Percentiles rank a stretch among this genome's conserved stretches.
These are phyloP conservation scores for Exophiala lecanii-corni DNA, from an alignment of 2,329 filamentous ascomycete species.

Conservation along the genomic window DNA sequence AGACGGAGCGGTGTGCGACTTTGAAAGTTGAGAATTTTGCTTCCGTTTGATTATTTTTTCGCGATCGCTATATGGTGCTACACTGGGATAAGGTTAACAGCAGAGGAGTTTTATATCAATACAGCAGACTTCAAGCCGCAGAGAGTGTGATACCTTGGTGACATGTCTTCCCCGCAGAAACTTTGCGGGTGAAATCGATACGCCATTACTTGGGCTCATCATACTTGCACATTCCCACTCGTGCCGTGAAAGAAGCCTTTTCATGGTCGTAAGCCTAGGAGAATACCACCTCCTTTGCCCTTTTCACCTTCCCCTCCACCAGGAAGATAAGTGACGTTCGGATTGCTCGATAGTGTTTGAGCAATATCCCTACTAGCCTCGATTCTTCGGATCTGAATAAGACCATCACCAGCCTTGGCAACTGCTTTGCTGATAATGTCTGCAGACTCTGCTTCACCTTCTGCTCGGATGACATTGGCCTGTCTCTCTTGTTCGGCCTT, in stretches of 20 bases:
- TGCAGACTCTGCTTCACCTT: slow-evolving; percentile 95
- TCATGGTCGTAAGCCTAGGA: slow-evolving; percentile 52
- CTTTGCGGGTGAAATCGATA: neutral
- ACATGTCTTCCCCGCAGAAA: no score
- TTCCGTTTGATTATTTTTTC: slow-evolving; percentile 8
- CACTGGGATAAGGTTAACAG: slow-evolving; percentile 9
- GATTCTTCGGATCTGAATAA: slow-evolving; percentile 94
- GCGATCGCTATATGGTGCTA: slow-evolving; percentile 20
- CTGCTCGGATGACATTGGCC: slow-evolving; percentile 95
- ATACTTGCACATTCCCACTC: neutral
- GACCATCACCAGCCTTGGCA: slow-evolving; percentile 83
- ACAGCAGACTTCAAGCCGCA: slow-evolving; percentile 1
- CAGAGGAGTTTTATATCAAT: slow-evolving; percentile 9
- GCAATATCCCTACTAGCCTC: slow-evolving; percentile 96
- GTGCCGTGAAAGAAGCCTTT: no score
- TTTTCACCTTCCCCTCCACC: slow-evolving; percentile 56
- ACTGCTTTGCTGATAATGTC: slow-evolving; percentile 94
- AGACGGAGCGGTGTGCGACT: no score
- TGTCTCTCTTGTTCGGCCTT: slow-evolving; percentile 98
- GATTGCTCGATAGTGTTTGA: slow-evolving; percentile 79
- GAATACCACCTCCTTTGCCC: slow-evolving; percentile 52
- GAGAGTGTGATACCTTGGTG: no score
- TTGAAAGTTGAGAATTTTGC: slow-evolving; percentile 20
- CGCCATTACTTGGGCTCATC: neutral
- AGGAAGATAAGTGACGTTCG: slow-evolving; percentile 93